These are phyloP conservation scores for Mucuna pruriens DNA, from an alignment of 306 rosid genomes.

Conservation along the genomic window DNA sequence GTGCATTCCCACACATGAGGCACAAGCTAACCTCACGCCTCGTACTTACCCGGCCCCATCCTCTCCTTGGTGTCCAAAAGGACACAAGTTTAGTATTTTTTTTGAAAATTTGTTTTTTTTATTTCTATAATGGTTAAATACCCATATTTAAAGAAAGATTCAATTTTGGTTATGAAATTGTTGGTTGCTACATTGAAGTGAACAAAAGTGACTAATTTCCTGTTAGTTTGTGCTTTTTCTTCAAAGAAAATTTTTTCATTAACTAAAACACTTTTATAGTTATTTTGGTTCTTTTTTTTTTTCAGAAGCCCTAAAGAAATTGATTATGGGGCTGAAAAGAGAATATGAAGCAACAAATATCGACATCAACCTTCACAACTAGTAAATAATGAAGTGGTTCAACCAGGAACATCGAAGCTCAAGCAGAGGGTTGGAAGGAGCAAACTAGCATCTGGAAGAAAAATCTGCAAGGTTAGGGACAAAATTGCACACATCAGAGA, in stretches of 20 bases:
- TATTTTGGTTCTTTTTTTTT: background rate
- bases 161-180: conserved; percentile 18
- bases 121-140: too few relatives aligned
- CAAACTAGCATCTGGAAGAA: conserved; percentile 70
- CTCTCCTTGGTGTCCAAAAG: too few relatives aligned
- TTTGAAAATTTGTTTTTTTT: too few relatives aligned
- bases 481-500: conserved; percentile 64
- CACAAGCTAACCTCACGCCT: too few relatives aligned
- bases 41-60: too few relatives aligned
- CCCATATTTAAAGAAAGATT: conserved; percentile 19
- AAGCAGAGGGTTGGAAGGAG: conserved; percentile 61
- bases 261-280: background rate
- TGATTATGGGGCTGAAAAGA: background rate
- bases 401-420: conserved; percentile 65
- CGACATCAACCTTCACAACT: conserved; percentile 55
- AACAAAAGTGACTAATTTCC: conserved; percentile 14
- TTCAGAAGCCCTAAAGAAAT: background rate
- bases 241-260: background rate
- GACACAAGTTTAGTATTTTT: too few relatives aligned
- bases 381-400: conserved; percentile 64
- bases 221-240: background rate
- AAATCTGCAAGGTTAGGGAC: conserved; percentile 78
- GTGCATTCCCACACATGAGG: too few relatives aligned
- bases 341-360: conserved; percentile 35
- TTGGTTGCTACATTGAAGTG: conserved; percentile 9